phyloP scores from a whole-genome alignment of 805 yeast genomes.

The Pichia manshurica region DNA sequence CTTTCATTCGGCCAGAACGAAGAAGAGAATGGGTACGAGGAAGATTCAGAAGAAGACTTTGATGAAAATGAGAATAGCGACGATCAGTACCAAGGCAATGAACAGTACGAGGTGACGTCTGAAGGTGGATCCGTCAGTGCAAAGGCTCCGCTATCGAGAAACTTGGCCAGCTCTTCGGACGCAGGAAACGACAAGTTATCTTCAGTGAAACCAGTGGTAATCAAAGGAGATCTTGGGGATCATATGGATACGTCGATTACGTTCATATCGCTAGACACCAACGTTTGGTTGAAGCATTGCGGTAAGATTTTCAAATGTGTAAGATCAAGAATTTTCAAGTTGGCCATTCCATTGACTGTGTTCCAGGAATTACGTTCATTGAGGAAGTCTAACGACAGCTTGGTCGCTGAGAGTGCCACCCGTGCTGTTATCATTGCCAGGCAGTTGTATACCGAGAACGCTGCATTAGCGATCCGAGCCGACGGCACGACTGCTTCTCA shows the following conservation, averaged over 20 bases:
- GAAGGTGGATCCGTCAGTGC: conserved; percentile 10
- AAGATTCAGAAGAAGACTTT: conserved; percentile 14
- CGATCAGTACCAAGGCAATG: conserved; percentile 14
- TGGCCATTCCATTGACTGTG: conserved; percentile 66
- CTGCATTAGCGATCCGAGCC: conserved; percentile 55
- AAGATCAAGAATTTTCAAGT: conserved; percentile 49
- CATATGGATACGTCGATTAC: conserved; percentile 53
- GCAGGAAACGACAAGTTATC: conserved; percentile 9
- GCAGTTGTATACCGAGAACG: conserved; percentile 53
- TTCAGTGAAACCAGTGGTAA: not conserved
- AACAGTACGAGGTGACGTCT: conserved; percentile 1
- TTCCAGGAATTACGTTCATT: conserved; percentile 72
- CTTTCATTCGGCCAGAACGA: conserved; percentile 24
- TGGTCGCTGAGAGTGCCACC: conserved; percentile 75
- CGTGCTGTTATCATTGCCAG: conserved; percentile 70
- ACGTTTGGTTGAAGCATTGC: conserved; percentile 76
- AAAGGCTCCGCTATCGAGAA: conserved; percentile 3
- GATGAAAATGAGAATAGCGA: conserved; percentile 16
- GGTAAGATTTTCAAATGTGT: conserved; percentile 70
- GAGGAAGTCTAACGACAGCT: conserved; percentile 64
- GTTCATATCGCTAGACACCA: conserved; percentile 64
- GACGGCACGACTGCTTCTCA: conserved; percentile 66
- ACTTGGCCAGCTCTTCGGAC: conserved; percentile 1
- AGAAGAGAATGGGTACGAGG: conserved; percentile 30
- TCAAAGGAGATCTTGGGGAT: conserved; percentile 48